These are phyloP conservation scores for Trichophyton rubrum DNA, from an alignment of 2,329 filamentous ascomycete species.

Conservation along the genomic window DNA sequence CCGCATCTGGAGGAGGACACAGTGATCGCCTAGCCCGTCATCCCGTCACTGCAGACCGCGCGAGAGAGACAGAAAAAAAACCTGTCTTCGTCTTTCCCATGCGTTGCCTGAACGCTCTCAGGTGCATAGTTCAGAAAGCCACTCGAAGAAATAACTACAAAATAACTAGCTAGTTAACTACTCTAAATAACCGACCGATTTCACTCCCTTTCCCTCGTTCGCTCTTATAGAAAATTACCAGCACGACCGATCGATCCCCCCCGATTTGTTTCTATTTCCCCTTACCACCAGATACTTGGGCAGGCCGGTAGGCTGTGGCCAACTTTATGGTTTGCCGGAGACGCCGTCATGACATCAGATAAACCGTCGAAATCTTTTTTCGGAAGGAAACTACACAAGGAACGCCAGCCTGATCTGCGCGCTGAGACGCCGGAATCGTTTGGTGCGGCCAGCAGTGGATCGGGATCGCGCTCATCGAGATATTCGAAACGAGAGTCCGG, in stretches of 20 bases:
- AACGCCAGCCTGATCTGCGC: slow-evolving; percentile 48
- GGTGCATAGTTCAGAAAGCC: neutral
- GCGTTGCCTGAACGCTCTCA: neutral
- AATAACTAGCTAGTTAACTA: neutral
- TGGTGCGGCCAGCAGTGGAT: slow-evolving; percentile 44
- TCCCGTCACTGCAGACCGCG: too few species aligned
- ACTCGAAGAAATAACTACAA: neutral
- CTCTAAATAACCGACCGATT: neutral
- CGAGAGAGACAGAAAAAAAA: neutral
- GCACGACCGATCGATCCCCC: neutral
- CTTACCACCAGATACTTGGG: neutral
- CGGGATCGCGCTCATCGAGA: slow-evolving; percentile 58
- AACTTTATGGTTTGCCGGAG: neutral
- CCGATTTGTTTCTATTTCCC: neutral
- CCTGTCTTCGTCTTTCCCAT: neutral
- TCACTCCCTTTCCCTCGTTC: neutral
- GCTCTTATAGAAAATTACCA: neutral
- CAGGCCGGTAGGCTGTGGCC: neutral
- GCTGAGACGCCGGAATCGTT: slow-evolving; percentile 42
- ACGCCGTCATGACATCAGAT: slow-evolving; percentile 41
- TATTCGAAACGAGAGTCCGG: slow-evolving; percentile 60
- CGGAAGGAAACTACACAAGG: slow-evolving; percentile 63
- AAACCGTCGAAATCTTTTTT: slow-evolving; percentile 78
- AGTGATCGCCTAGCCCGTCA: neutral
- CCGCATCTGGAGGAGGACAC: slow-evolving; percentile 1